Evolutionary conservation across 2,329 filamentous ascomycete genomes (phyloP).

Genomic region (Pleoardoris graminearum): DNA sequence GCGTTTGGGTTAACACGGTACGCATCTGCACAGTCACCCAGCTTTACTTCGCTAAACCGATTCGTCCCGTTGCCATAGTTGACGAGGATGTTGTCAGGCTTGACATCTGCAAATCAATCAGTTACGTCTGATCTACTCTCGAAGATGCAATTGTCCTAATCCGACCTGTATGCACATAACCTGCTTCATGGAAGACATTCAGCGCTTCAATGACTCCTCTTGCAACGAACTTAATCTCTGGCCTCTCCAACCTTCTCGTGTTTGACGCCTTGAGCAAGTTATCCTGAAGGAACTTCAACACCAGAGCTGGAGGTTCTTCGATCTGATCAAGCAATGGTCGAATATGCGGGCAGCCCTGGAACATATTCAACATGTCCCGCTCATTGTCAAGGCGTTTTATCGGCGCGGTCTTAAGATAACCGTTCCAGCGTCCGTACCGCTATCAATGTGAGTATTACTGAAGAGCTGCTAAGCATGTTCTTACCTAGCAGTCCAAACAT

Average conservation of each 20-base stretch:
- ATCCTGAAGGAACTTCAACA: conserved; percentile 24
- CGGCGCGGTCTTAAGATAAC: conserved; percentile 22
- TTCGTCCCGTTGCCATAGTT: conserved; percentile 28
- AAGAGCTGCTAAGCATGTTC: conserved; percentile 5
- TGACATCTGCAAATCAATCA: conserved; percentile 24
- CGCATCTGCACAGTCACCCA: conserved; percentile 34
- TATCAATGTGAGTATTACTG: conserved; percentile 9
- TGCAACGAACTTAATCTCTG: conserved; percentile 10
- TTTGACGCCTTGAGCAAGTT: conserved; percentile 18
- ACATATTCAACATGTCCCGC: conserved; percentile 20
- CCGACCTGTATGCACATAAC: conserved; percentile 23
- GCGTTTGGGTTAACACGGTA: conserved; percentile 19
- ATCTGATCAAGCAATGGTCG: conserved; percentile 25
- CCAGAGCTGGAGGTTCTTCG: conserved; percentile 21
- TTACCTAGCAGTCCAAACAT: conserved; percentile 13
- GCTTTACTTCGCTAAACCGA: conserved; percentile 36
- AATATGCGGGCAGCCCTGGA: conserved; percentile 9
- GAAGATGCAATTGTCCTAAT: conserved; percentile 6
- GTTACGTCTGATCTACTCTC: conserved; percentile 4
- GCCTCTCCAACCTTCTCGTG: conserved; percentile 8
- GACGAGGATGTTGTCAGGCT: conserved; percentile 42
- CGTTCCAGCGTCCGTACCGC: conserved; percentile 13
- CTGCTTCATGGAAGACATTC: conserved; percentile 22
- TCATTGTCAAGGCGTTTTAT: conserved; percentile 22
- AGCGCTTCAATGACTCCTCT: conserved; percentile 20